Conservation (phyloP, 768 basidiomycete species). For the Xerocomus brunneocitrinus region DNA sequence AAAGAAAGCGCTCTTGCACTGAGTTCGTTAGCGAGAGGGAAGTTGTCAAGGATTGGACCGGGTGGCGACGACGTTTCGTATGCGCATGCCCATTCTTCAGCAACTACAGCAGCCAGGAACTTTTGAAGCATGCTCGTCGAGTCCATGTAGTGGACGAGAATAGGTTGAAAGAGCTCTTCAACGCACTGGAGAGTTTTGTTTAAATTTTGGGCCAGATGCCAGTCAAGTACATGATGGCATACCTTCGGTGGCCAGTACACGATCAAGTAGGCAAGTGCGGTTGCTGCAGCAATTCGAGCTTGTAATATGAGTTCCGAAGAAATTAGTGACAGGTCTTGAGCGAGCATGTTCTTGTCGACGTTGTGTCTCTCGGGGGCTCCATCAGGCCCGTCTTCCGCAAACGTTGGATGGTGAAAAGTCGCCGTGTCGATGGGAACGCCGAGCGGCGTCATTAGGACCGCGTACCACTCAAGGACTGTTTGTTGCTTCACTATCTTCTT, state of each 20-base stretch:
- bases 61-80: conserved; percentile 37
- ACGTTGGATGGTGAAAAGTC: conserved; percentile 61
- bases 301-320: conserved; percentile 70
- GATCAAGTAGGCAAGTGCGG: conserved; percentile 69
- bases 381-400: conserved; percentile 43
- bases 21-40: conserved; percentile 61
- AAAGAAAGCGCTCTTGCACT: conserved; percentile 62
- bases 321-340: conserved; percentile 84
- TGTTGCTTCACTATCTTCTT: conserved; percentile 53
- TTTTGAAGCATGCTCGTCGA: conserved; percentile 92
- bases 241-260: conserved; percentile 64
- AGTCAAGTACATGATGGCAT: conserved; percentile 1
- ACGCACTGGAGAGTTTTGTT: conserved; percentile 31
- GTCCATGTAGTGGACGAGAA: conserved; percentile 73
- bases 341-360: conserved; percentile 93
- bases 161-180: conserved; percentile 68
- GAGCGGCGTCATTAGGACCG: conserved; percentile 83
- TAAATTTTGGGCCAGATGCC: not conserved
- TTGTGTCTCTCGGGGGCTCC: conserved; percentile 68
- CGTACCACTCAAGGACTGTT: conserved; percentile 78
- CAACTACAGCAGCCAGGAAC: conserved; percentile 75
- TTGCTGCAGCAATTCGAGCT: conserved; percentile 74
- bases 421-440: conserved; percentile 70
- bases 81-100: conserved; percentile 87
- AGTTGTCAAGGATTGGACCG: conserved; percentile 48